Evolutionary conservation across 169 alveolate genomes (phyloP).

Genomic region (Eimeria sp.): DNA sequence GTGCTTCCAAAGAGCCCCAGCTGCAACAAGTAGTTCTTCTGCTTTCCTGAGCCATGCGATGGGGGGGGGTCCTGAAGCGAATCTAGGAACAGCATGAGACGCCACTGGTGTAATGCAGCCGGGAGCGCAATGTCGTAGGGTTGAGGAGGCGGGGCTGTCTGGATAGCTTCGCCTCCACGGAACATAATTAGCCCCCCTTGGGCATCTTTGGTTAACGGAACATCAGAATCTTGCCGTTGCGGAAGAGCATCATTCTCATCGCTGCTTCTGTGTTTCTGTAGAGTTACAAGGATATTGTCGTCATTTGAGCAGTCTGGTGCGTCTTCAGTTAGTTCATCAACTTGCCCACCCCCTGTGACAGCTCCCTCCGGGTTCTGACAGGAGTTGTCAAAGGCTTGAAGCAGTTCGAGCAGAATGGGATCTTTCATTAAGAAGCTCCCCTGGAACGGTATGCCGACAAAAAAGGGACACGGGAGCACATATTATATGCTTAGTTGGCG

Average conservation of each 20-base stretch:
- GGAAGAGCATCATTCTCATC: neutral
- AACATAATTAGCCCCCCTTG: conserved; percentile 59
- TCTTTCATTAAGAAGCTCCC: conserved; percentile 72
- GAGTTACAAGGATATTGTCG: conserved; percentile 38
- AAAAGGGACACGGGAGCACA: neutral
- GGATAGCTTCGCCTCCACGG: conserved; percentile 83
- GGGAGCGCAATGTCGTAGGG: conserved; percentile 70
- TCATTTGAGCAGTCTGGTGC: neutral
- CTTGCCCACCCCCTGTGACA: neutral
- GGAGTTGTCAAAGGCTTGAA: conserved; percentile 80
- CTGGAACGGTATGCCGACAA: conserved; percentile 12
- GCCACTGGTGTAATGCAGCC: conserved; percentile 83
- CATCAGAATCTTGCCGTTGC: conserved; percentile 31
- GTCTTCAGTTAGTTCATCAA: conserved; percentile 40
- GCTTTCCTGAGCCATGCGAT: neutral
- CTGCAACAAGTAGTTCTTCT: conserved; percentile 13
- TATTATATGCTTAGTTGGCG: neutral
- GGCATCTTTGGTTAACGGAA: conserved; percentile 37
- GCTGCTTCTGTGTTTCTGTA: neutral
- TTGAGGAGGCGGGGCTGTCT: conserved; percentile 36
- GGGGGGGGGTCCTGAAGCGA: conserved; percentile 76
- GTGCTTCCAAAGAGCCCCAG: conserved; percentile 59
- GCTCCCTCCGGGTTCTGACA: conserved; percentile 46
- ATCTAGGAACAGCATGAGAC: conserved; percentile 84
- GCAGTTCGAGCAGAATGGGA: conserved; percentile 77